Conservation (phyloP, 2,329 filamentous ascomycete species). For the Blastomyces parvus region DNA sequence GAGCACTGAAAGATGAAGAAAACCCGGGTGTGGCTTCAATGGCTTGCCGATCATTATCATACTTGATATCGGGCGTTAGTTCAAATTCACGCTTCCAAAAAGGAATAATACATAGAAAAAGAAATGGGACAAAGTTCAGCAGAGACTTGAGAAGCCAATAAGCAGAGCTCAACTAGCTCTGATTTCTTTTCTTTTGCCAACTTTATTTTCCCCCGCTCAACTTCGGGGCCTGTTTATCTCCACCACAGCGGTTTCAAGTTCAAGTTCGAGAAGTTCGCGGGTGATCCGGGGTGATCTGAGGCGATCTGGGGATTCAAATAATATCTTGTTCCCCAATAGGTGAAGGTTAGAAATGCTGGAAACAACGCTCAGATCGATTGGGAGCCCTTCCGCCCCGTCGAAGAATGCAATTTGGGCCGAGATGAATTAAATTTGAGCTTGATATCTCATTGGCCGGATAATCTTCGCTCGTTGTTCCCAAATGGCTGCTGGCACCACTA, state of each 20-base stretch:
- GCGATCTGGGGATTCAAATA: no score
- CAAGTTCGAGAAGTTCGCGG: no score
- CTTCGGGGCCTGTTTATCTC: no score
- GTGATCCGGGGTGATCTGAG: no score
- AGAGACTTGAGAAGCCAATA: no score
- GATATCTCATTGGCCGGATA: background rate
- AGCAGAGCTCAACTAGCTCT: no score
- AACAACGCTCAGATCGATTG: background rate
- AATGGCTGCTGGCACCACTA: background rate
- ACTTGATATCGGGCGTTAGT: background rate
- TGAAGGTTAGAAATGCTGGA: no score
- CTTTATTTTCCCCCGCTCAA: no score
- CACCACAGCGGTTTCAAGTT: no score
- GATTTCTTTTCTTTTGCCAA: no score
- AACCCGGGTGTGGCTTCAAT: background rate
- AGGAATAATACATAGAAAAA: background rate
- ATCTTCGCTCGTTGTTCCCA: background rate
- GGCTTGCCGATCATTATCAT: background rate
- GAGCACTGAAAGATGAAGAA: background rate
- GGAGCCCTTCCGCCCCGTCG: background rate
- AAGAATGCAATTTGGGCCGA: background rate
- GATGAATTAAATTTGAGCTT: background rate
- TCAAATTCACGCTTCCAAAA: background rate
- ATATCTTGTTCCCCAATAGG: no score
- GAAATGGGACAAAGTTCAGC: background rate